These are phyloP conservation scores for Prunus dulcis DNA, from an alignment of 306 rosid species.

Conservation along the genomic window DNA sequence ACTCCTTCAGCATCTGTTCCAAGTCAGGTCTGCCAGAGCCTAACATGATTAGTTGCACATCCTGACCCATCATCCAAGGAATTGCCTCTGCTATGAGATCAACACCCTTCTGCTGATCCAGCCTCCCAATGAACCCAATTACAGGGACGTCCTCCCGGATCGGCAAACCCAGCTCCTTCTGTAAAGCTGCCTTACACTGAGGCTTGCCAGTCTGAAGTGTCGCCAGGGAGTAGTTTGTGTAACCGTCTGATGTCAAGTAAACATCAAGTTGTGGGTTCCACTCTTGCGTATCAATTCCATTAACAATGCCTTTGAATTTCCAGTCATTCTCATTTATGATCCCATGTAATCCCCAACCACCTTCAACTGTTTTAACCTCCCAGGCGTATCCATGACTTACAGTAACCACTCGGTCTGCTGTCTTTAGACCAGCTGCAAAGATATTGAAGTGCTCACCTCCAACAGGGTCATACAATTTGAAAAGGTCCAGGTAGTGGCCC, in stretches of 20 bases:
- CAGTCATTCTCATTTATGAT: conserved; percentile 80
- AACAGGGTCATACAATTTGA: conserved; percentile 68
- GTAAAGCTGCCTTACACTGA: conserved; percentile 84
- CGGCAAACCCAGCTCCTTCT: conserved; percentile 85
- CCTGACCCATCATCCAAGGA: conserved; percentile 88
- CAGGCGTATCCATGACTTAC: conserved; percentile 94
- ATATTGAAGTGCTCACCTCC: conserved; percentile 98
- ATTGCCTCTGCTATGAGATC: conserved; percentile 84
- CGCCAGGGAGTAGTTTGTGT: conserved; percentile 71
- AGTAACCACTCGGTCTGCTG: conserved; percentile 81
- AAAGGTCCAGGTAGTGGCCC: conserved; percentile 61
- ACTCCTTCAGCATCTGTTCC: conserved; percentile 66
- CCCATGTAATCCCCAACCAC: conserved; percentile 94
- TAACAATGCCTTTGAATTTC: conserved; percentile 88
- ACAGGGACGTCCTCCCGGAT: conserved; percentile 66
- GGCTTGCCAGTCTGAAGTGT: conserved; percentile 71
- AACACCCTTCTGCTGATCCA: conserved; percentile 89
- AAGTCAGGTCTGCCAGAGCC: conserved; percentile 85
- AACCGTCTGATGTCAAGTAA: conserved; percentile 78
- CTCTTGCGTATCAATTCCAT: conserved; percentile 80
- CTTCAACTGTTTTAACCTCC: conserved; percentile 84
- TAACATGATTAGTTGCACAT: conserved; percentile 81
- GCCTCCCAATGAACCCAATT: conserved; percentile 74
- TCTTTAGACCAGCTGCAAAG: conserved; percentile 90
- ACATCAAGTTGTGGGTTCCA: conserved; percentile 74